These are phyloP conservation scores for Vinca minor DNA, from an alignment of 257 asterid genomes.

Conservation along the genomic window DNA sequence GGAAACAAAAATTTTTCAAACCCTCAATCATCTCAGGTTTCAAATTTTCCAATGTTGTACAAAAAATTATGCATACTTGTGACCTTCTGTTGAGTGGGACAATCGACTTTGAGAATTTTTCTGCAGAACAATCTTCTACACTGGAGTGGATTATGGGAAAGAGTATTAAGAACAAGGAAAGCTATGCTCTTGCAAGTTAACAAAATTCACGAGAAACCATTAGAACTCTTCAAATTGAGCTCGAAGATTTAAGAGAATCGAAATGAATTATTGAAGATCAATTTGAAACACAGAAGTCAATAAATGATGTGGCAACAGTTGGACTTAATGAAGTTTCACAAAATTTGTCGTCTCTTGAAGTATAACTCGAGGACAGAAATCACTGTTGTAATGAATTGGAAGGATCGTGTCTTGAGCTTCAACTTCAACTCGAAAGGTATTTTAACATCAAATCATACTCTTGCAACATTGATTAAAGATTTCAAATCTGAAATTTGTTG, in stretches of 20 bases:
- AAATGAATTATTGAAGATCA: constrained; percentile 47
- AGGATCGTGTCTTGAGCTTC: constrained; percentile 75
- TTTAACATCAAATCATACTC: not conserved
- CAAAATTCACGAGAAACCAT: constrained; percentile 26
- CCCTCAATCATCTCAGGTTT: no score
- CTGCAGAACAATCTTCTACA: constrained; percentile 22
- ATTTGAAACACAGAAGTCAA: constrained; percentile 49
- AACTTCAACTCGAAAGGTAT: constrained; percentile 79
- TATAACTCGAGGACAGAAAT: constrained; percentile 55
- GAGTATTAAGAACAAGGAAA: constrained; percentile 18
- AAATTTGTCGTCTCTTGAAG: constrained; percentile 59
- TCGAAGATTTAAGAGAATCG: constrained; percentile 40
- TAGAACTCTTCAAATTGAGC: constrained; percentile 25
- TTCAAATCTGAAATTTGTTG: not conserved
- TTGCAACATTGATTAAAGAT: not conserved
- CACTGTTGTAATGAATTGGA: constrained; percentile 65
- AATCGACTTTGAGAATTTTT: constrained; percentile 29
- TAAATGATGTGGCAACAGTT: constrained; percentile 45
- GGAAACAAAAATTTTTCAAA: no score
- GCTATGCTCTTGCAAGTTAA: constrained; percentile 23
- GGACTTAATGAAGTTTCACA: constrained; percentile 37
- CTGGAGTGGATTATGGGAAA: constrained; percentile 30
- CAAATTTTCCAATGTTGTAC: constrained; percentile 21
- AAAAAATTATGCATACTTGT: constrained; percentile 25
- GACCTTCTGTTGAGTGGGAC: constrained; percentile 26